These are phyloP conservation scores for Fusarium sp. DNA, from an alignment of 2,329 filamentous ascomycete genomes.

Conservation along the genomic window DNA sequence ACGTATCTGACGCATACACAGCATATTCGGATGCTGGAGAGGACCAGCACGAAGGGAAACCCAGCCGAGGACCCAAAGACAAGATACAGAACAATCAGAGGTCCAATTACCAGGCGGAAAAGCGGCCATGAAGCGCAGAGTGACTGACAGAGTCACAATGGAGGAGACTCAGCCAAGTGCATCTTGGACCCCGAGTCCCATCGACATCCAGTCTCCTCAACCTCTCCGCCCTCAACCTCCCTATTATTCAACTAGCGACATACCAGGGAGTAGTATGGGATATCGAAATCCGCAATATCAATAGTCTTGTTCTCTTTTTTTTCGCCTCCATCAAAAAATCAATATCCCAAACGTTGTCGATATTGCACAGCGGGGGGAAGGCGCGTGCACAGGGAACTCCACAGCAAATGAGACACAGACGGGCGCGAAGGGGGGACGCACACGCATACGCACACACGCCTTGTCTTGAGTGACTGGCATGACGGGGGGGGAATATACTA, in stretches of 20 bases:
- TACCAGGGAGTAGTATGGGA: constrained; percentile 21
- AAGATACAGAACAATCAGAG: background rate
- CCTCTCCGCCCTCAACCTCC: background rate
- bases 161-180: background rate
- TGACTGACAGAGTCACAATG: background rate
- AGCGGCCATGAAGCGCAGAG: background rate
- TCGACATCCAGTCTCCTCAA: background rate
- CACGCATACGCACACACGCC: background rate
- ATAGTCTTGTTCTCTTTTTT: constrained; percentile 7
- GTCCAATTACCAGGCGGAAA: background rate
- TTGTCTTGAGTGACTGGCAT: constrained; percentile 22
- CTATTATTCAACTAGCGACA: background rate
- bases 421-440: background rate
- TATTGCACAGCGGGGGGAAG: background rate
- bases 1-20: constrained; percentile 3
- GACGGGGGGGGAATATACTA: constrained; percentile 5
- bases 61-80: background rate
- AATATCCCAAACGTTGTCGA: constrained; percentile 3
- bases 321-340: background rate
- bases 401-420: constrained; percentile 27
- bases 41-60: background rate
- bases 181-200: background rate
- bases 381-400: background rate
- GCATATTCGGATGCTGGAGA: constrained; percentile 22
- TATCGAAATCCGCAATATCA: constrained; percentile 25